Evolutionary conservation across 768 basidiomycete species (phyloP), one percentile per base, ranked within the genome.

Genomic region (Leucocoprinus birnbaumii): DNA sequence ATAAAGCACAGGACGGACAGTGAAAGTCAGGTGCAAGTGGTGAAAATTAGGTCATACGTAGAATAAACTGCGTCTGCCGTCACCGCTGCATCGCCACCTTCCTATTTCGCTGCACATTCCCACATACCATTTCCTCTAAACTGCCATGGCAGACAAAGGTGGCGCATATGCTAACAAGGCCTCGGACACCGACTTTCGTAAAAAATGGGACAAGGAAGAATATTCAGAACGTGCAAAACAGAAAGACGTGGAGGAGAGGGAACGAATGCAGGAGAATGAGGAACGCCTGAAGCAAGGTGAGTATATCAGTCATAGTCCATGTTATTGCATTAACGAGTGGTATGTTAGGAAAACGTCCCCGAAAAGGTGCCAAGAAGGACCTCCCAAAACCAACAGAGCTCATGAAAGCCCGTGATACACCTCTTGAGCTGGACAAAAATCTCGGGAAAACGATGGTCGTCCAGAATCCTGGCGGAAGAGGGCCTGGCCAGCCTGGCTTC

Each of bases 191-290:
- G 87, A 89, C 68, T 89, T 90, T 62, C 73, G 94, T 46, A 88
- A 87, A 72, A 92, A 87, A 78, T 98, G 95, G 94, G 90, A 97
- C 76, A 93, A 94, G 73, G 87, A 94, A 66, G 91, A 91, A 66
- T 92, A 87, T 72, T 82, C 87, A 13, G 90, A 93, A 66, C 81
- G 81, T 55, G 95, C 94, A 9, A 85, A 84, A 67, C 84, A 86
- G 65, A 88, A 85, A 65, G 92, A 94, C 62, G 70, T 78, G 27
- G 90, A 92, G 58, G 89, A 91, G 65, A 77, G 82, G 57, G 87
- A 91, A 59, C 79, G 89, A 16, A 92, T 93, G 84, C 77, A 89
- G 67, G 87, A 91, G 67, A 93, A 91, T 61, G 91, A 93, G 57
- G 86, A 89, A 61, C 81, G 86, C 19, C 68, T 89, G 78, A 88